Evolutionary conservation across 495 filamentous ascomycete genomes (phyloP).

Genomic region (Penicillium goetzii): DNA sequence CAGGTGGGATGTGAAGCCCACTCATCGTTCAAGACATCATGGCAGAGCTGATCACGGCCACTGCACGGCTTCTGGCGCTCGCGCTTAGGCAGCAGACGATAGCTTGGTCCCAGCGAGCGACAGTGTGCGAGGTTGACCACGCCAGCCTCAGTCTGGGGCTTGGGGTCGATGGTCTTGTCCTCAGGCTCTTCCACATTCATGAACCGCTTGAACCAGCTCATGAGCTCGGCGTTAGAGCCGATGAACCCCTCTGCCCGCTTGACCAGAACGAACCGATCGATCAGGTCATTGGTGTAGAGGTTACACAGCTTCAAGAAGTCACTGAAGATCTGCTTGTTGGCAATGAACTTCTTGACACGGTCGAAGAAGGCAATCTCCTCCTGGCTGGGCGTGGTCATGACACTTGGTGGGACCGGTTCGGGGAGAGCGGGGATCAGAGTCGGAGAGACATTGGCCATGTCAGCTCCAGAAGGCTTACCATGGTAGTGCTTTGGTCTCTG

Average conservation of each 20-base stretch:
- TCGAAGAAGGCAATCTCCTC: constrained; percentile 96
- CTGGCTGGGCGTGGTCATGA: constrained; percentile 57
- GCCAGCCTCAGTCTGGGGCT: constrained; percentile 69
- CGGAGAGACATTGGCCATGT: constrained; percentile 77
- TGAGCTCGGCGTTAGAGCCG: constrained; percentile 81
- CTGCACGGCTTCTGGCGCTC: constrained; percentile 87
- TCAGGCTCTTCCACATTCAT: constrained; percentile 67
- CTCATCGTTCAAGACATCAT: constrained; percentile 89
- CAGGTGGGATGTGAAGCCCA: constrained; percentile 99
- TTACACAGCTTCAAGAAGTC: constrained; percentile 97
- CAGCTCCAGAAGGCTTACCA: constrained; percentile 63
- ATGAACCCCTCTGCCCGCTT: constrained; percentile 85
- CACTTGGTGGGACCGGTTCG: constrained; percentile 76
- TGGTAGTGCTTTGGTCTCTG: constrained; percentile 68
- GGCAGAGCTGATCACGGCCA: constrained; percentile 91
- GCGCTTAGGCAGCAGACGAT: constrained; percentile 85
- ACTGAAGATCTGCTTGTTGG: constrained; percentile 85
- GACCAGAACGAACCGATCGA: constrained; percentile 77
- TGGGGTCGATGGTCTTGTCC: constrained; percentile 79
- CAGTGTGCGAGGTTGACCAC: constrained; percentile 91
- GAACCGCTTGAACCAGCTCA: constrained; percentile 82
- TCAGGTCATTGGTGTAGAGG: constrained; percentile 86
- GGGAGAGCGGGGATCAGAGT: constrained; percentile 85
- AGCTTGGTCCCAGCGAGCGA: constrained; percentile 90
- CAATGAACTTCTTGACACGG: constrained; percentile 92